These are phyloP conservation scores for Pseudognaphalium luteoalbum DNA, from an alignment of 129 eudicot genomes.

Conservation along the genomic window DNA sequence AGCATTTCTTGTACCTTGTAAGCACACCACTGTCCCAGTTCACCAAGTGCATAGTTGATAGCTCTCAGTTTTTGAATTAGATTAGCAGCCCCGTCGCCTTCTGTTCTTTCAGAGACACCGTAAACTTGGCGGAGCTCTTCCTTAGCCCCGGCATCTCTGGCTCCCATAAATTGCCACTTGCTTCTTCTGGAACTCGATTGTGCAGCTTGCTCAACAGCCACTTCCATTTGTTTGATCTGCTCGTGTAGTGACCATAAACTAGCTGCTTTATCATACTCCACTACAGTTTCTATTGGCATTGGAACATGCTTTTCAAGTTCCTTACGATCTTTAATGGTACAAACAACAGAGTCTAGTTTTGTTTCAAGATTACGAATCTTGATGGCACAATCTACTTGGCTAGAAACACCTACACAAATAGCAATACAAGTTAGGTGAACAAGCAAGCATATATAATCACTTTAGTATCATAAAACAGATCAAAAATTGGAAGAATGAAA, in stretches of 20 bases:
- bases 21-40: constrained; percentile 99
- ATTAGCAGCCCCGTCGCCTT: constrained; percentile 98
- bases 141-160: constrained; percentile 98
- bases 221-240: constrained; percentile 91
- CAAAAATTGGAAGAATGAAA: constrained; percentile 12
- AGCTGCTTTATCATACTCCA: constrained; percentile 95
- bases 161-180: constrained; percentile 99
- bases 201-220: constrained; percentile 91
- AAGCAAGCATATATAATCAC: neutral
- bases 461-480: constrained; percentile 2
- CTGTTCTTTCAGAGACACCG: constrained; percentile 99
- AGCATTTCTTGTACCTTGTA: constrained; percentile 62
- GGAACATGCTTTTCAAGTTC: constrained; percentile 98
- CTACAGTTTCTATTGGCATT: constrained; percentile 92
- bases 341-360: constrained; percentile 85
- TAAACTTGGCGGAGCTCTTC: constrained; percentile 95
- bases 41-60: constrained; percentile 94
- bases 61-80: constrained; percentile 94
- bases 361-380: constrained; percentile 97
- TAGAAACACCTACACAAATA: constrained; percentile 70
- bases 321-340: constrained; percentile 92
- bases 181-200: constrained; percentile 86
- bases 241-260: constrained; percentile 93
- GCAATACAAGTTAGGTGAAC: neutral
- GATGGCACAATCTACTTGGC: constrained; percentile 97